Percentiles rank a stretch among this genome's conserved stretches.
Evolutionary conservation across 2,329 filamentous ascomycete species (phyloP).

Genomic region (Epichloe festucae): DNA sequence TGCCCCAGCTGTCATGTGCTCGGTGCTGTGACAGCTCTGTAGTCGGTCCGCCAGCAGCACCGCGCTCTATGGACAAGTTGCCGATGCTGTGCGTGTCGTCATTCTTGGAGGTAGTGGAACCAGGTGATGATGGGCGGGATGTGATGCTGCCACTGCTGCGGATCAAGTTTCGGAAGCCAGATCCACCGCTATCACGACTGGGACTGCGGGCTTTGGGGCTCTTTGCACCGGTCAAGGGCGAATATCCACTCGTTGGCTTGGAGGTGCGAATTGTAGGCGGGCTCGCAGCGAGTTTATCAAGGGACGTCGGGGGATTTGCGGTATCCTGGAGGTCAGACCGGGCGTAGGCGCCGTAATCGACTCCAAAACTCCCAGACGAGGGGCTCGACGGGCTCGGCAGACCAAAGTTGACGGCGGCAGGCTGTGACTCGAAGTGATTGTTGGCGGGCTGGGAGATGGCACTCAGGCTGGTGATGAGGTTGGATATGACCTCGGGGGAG

Average conservation of each 20-base stretch:
- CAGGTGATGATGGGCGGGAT: conserved; percentile 47
- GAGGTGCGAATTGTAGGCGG: conserved; percentile 70
- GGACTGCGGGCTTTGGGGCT: conserved; percentile 35
- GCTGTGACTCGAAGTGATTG: conserved; percentile 53
- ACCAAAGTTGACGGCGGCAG: conserved; percentile 27
- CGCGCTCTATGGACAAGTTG: conserved; percentile 48
- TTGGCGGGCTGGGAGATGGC: conserved; percentile 55
- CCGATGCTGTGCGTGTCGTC: conserved; percentile 51
- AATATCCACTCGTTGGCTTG: conserved; percentile 67
- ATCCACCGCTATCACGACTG: conserved; percentile 30
- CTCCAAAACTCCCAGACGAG: conserved; percentile 45
- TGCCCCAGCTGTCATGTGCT: conserved; percentile 51
- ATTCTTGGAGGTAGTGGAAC: conserved; percentile 40
- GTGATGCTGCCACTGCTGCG: conserved; percentile 30
- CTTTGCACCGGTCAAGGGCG: conserved; percentile 53
- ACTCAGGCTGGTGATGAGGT: conserved; percentile 55
- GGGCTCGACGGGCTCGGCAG: conserved; percentile 25
- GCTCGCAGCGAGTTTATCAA: conserved; percentile 48
- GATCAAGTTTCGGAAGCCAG: conserved; percentile 48
- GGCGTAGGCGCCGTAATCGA: conserved; percentile 59
- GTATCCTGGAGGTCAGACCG: conserved; percentile 36
- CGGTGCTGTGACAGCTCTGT: conserved; percentile 38
- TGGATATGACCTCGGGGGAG: conserved; percentile 60
- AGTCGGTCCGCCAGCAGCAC: conserved; percentile 26
- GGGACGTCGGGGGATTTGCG: conserved; percentile 30